phyloP scores from a whole-genome alignment of 2,329 filamentous ascomycete species.

The Stylonectria norvegica region DNA sequence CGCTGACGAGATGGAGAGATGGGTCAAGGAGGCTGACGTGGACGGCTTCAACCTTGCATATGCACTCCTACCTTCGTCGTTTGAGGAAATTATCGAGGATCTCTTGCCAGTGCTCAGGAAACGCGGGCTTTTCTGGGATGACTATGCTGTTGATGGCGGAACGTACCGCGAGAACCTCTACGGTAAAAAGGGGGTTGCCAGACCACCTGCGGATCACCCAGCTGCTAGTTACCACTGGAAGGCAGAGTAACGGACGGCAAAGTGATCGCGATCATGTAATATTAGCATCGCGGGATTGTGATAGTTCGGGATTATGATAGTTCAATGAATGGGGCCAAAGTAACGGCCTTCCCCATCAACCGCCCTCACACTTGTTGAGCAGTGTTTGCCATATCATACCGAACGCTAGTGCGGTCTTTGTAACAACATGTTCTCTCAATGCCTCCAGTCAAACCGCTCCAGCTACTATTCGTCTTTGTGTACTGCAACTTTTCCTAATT shows the following conservation, averaged over 20 bases:
- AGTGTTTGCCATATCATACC: too few species aligned
- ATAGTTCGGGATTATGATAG: too few species aligned
- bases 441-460: too few species aligned
- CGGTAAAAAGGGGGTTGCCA: constrained; percentile 30
- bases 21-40: constrained; percentile 49
- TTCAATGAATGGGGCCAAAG: too few species aligned
- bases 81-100: constrained; percentile 63
- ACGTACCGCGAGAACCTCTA: constrained; percentile 45
- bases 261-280: too few species aligned
- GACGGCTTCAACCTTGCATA: constrained; percentile 48
- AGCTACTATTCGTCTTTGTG: too few species aligned
- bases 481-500: too few species aligned
- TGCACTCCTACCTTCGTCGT: constrained; percentile 52
- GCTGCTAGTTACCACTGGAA: constrained; percentile 40
- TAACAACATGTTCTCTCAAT: too few species aligned
- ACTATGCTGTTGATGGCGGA: constrained; percentile 41
- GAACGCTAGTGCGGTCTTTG: too few species aligned
- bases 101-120: constrained; percentile 59
- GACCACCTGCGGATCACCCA: constrained; percentile 37
- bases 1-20: constrained; percentile 22
- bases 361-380: too few species aligned
- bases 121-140: constrained; percentile 55
- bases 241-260: constrained; percentile 29
- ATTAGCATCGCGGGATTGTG: too few species aligned
- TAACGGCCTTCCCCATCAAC: too few species aligned